Evolutionary conservation across 2,329 filamentous ascomycete species (phyloP).

Genomic region (Pestalotiopsis fici): DNA sequence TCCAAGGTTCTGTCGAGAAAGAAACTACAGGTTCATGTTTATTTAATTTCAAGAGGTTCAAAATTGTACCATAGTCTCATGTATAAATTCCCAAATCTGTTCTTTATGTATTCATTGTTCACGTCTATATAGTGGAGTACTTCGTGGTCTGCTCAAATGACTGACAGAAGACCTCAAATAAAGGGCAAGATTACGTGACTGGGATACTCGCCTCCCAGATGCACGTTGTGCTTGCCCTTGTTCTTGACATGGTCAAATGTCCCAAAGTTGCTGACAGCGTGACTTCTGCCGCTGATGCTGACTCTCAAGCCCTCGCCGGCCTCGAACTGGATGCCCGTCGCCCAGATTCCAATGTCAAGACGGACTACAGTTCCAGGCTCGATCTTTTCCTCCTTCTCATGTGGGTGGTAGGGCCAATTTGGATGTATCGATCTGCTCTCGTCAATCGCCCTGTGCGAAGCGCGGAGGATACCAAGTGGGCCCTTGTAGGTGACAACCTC

Average conservation of each 20-base stretch:
- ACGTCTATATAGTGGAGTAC: too few species aligned
- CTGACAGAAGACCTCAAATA: background rate
- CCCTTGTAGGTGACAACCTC: slow-evolving; percentile 26
- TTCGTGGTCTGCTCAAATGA: too few species aligned
- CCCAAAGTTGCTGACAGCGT: slow-evolving; percentile 18
- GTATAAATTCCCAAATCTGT: too few species aligned
- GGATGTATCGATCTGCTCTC: slow-evolving; percentile 24
- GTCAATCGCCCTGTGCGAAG: slow-evolving; percentile 24
- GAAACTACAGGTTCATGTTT: too few species aligned
- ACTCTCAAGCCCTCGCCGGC: slow-evolving; percentile 23
- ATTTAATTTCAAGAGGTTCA: too few species aligned
- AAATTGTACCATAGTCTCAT: too few species aligned
- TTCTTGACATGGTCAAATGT: slow-evolving; percentile 13
- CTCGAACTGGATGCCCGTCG: slow-evolving; percentile 27
- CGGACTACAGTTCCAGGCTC: slow-evolving; percentile 21
- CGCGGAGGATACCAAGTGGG: slow-evolving; percentile 22
- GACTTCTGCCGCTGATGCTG: slow-evolving; percentile 21
- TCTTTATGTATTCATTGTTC: background rate
- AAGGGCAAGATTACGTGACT: slow-evolving; percentile 21
- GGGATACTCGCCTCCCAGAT: slow-evolving; percentile 18
- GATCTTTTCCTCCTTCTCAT: slow-evolving; percentile 21
- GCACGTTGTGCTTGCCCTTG: slow-evolving; percentile 19
- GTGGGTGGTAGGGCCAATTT: slow-evolving; percentile 26
- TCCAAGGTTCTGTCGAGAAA: too few species aligned
- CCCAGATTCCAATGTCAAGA: slow-evolving; percentile 30